Percentiles rank a stretch among this genome's conserved stretches.
Conservation (phyloP, 768 basidiomycete species). For the Tulasnella sp. region DNA sequence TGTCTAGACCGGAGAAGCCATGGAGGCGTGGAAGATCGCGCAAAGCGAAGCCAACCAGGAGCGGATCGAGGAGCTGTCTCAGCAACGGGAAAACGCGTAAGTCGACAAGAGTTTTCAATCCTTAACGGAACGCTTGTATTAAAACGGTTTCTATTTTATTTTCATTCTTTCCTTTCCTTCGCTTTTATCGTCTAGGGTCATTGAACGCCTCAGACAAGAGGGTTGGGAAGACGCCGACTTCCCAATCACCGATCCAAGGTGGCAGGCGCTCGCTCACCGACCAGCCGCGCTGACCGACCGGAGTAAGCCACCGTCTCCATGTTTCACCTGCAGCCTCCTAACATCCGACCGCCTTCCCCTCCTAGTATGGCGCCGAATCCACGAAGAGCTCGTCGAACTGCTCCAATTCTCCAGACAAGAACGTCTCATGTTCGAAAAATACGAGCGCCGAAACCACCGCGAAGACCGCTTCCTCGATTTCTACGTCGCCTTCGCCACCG, state of each 20-base stretch:
- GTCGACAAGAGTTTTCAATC: not conserved
- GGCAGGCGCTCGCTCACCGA: constrained; percentile 20
- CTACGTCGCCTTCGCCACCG: not conserved
- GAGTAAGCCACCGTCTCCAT: constrained; percentile 22
- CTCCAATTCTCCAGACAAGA: constrained; percentile 14
- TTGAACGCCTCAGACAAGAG: not conserved
- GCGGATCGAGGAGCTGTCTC: not conserved
- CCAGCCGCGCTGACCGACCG: constrained; percentile 30
- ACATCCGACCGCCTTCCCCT: not conserved
- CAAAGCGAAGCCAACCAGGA: constrained; percentile 22
- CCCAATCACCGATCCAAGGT: constrained; percentile 15
- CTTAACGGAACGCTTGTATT: not conserved
- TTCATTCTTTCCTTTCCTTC: no score
- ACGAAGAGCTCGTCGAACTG: constrained; percentile 26
- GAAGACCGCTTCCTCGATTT: not conserved
- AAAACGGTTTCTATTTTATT: constrained; percentile 10
- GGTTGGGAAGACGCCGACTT: constrained; percentile 32
- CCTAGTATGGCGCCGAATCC: constrained; percentile 34
- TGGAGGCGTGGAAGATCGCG: constrained; percentile 10
- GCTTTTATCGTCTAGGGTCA: not conserved
- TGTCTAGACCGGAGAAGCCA: constrained; percentile 26
- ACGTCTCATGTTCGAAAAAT: constrained; percentile 30
- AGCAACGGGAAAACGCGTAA: not conserved
- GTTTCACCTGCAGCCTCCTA: not conserved
- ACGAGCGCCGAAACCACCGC: constrained; percentile 3